Base-by-base conservation (phyloP, 108 stramenopile species). In the Fragilaria crotonensis region DNA sequence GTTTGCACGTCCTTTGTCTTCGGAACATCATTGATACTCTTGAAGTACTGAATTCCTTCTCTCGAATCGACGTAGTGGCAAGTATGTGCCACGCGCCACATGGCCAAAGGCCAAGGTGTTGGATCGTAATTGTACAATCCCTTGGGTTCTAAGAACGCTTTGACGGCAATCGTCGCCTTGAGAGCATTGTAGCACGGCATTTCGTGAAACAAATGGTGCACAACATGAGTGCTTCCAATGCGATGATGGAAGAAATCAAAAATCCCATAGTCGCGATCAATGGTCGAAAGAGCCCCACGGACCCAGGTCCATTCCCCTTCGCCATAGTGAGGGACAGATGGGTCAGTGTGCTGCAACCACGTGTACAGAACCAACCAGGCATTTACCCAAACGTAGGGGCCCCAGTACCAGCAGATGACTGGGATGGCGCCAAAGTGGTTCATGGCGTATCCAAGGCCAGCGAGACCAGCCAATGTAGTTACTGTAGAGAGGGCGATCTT, bases 271-370 rank as follows among this genome's bases (percentile, higher is more conserved):
- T 92, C 80, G 7, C 98, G 90, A 67, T 99, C 98, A 71, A 99
- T 96, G 33, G 98, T 99, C 63, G 78, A 79, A 1, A 99, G 76
- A 3, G 96, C 96, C 30, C 98, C 98, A 59, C 88, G 83, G 53
- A 99, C 89, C 96, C 96, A 98, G 44, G 92, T 95, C 97, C 97
- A 99, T 63, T 96, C 90, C 33, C 72, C 89, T 28, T 81, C 89
- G 4, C 96, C 89, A 67, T 95, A 98, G 49, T 99, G 98, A 11
- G 97, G 98, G 62, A 99, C 87, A 73, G 84, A 93, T 2, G 96
- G 93, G 60, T 98, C 96, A 20, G 92, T 96, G 85, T 99, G 98
- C 77, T 99, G 98, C 63, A 99, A 83, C 95, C 93, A 99, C 7
- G 98, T 99, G 90, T 97, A 97, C 26, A 96, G 76, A n/a, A 98